Evolutionary conservation across 345 rosid species (phyloP), one percentile per base, ranked within the genome.

Genomic region (Cochlearia excelsa): DNA sequence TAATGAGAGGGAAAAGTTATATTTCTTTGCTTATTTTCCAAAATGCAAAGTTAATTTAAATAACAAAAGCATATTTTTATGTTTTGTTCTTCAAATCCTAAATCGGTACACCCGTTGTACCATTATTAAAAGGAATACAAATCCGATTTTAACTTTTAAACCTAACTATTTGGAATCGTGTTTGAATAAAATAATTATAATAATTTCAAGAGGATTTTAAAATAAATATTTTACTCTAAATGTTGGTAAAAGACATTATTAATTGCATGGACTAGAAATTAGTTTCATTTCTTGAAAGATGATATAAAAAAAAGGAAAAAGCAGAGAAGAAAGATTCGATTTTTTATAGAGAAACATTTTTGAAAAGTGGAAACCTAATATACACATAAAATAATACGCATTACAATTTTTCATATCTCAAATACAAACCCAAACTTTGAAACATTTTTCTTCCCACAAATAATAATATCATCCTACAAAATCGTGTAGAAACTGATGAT

Each of bases 401-500:
- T 55, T 61, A 41, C 63, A 49, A 54, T 61, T 69, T 29, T n/a
- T 43, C 51, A 8, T 11, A 40, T 26, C 28, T 55, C 57, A 38
- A 37, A 57, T 53, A 62, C 66, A 68, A 46, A 51, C 34, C 49
- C 56, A 34, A 55, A 47, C 56, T 39, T 62, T 54, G 37, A 55
- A 49, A 27, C 30, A 16, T 38, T 35, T 16, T 61, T 10, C 38
- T 61, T 49, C 40, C 46, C 68, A 41, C 58, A 69, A 61, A 47
- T 49, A 9, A 69, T 49, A 35, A 69, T 50, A 35, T 84, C 82
- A 88, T 39, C 96, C 96, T 33, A 88, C 96, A 67, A 88, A 88
- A 71, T 92, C 88, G 67, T 83, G 95, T 73, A 92, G 78, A 53
- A 92, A 88, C 72, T 88, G 98, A 30, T 71, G 69, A 71, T 28